Conservation (phyloP, 768 basidiomycete genomes). For the Boletus fagicola region DNA sequence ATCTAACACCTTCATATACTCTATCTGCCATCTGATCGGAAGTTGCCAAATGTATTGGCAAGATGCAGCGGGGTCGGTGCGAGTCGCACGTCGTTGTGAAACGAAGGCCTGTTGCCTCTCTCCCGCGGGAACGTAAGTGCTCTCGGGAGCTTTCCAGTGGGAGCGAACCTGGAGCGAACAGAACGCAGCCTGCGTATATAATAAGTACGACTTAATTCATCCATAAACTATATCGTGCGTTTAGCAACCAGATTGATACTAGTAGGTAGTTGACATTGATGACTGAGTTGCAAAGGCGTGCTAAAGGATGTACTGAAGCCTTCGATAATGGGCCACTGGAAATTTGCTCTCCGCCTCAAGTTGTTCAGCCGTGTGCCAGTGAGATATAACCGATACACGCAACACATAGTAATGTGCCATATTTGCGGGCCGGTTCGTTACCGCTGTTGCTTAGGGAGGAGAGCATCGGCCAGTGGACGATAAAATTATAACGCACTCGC, state of each 20-base stretch:
- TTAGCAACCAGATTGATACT: background rate
- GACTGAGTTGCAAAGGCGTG: slow-evolving; percentile 7
- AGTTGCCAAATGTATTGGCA: background rate
- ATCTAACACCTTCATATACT: slow-evolving; percentile 5
- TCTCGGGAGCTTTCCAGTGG: background rate
- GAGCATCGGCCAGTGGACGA: background rate
- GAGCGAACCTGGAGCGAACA: no score
- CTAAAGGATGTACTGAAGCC: slow-evolving; percentile 29
- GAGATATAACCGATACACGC: slow-evolving; percentile 45
- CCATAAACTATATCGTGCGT: background rate
- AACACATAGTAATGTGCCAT: slow-evolving; percentile 39
- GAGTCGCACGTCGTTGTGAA: background rate
- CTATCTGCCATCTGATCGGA: slow-evolving; percentile 9
- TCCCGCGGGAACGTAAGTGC: background rate
- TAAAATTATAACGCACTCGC: background rate
- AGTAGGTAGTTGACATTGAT: background rate
- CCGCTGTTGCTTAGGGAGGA: background rate
- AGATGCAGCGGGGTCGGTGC: background rate
- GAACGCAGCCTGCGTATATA: no score
- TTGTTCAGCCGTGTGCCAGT: slow-evolving; percentile 40
- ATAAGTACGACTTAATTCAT: background rate
- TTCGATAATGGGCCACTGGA: slow-evolving; percentile 27
- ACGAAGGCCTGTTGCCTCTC: background rate
- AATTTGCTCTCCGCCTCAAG: slow-evolving; percentile 35
- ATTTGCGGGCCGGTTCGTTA: background rate